Conservation (phyloP, 2,329 filamentous ascomycete species). For the Phoma sp. region DNA sequence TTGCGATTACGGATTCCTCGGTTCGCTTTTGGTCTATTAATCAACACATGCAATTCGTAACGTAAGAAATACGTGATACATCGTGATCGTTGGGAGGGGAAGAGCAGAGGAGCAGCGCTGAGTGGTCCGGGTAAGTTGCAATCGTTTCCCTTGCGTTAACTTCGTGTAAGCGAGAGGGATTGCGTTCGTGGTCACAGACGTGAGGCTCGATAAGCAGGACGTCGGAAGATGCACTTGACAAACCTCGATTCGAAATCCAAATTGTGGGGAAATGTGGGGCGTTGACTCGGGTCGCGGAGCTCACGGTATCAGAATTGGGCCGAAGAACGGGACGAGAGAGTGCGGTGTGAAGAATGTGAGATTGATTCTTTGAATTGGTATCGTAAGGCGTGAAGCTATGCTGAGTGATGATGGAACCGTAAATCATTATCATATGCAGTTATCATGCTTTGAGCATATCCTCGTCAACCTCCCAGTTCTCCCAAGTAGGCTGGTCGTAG, state of each 20-base stretch:
- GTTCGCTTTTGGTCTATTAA: no score
- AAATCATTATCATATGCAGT: background rate
- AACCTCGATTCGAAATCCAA: background rate
- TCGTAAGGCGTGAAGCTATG: background rate
- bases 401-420: background rate
- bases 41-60: no score
- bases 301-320: background rate
- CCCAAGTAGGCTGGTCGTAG: slow-evolving; percentile 59
- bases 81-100: background rate
- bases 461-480: slow-evolving; percentile 53
- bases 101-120: background rate
- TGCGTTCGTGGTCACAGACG: background rate
- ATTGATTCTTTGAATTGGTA: no score
- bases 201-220: slow-evolving; percentile 1
- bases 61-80: background rate
- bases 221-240: slow-evolving; percentile 17
- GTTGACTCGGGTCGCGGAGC: background rate
- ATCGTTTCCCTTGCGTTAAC: background rate
- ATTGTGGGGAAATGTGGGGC: slow-evolving; percentile 16
- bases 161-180: background rate
- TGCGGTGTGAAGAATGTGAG: no score
- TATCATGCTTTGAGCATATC: slow-evolving; percentile 43
- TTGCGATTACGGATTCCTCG: no score
- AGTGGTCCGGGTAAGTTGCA: background rate
- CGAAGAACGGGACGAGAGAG: background rate